Evolutionary conservation across 176 grass and related monocot genomes (phyloP).

Genomic region (Ensete ventricosum): DNA sequence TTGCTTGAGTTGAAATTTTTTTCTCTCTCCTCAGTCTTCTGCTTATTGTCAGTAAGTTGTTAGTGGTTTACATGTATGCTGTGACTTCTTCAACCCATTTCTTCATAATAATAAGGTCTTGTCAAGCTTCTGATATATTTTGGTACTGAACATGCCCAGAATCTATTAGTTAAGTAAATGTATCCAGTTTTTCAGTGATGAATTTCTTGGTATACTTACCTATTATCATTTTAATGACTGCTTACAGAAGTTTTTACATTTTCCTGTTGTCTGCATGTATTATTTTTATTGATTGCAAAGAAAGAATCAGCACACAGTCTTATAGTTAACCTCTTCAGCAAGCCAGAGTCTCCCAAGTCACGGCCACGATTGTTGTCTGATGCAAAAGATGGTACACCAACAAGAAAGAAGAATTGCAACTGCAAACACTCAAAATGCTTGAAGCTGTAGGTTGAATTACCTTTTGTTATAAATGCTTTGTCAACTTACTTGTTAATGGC

Average conservation of each 20-base stretch:
- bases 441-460: slow-evolving; percentile 66
- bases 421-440: slow-evolving; percentile 89
- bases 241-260: neutral
- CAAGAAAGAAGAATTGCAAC: slow-evolving; percentile 90
- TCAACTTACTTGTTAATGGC: neutral
- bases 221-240: neutral
- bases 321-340: slow-evolving; percentile 40
- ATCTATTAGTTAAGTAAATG: neutral
- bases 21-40: neutral
- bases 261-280: neutral
- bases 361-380: slow-evolving; percentile 37
- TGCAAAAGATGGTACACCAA: slow-evolving; percentile 74
- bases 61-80: neutral
- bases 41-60: neutral
- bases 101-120: too few species aligned
- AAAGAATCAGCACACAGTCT: slow-evolving; percentile 21
- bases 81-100: too few species aligned
- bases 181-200: neutral
- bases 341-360: slow-evolving; percentile 70
- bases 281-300: slow-evolving; percentile 7
- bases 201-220: neutral
- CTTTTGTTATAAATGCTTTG: neutral
- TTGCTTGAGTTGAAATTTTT: neutral
- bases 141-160: neutral
- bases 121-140: neutral